Conservation (phyloP, 176 grass and related monocot species). For the Carex pumila region DNA sequence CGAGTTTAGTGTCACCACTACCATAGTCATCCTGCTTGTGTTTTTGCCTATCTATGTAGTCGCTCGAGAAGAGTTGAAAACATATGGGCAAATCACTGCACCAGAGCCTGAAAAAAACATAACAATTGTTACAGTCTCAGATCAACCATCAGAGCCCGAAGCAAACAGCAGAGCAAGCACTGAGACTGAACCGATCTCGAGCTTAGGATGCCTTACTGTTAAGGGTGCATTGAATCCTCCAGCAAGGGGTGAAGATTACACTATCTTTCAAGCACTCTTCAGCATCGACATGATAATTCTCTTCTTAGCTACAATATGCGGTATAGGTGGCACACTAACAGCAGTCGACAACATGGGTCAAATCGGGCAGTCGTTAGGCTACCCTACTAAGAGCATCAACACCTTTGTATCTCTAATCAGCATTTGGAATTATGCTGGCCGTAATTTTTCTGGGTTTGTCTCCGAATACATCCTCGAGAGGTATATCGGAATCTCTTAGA, state of each 20-base stretch:
- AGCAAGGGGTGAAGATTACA: conserved; percentile 56
- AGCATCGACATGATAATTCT: conserved; percentile 74
- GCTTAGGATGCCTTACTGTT: conserved; percentile 8
- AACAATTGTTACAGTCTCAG: conserved; percentile 15
- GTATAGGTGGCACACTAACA: conserved; percentile 68
- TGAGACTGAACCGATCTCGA: neutral
- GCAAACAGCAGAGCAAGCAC: neutral
- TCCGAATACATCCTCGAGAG: conserved; percentile 50
- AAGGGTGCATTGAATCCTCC: conserved; percentile 43
- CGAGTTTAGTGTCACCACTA: conserved; percentile 33
- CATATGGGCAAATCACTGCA: conserved; percentile 1
- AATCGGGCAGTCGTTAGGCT: conserved; percentile 71
- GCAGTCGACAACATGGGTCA: conserved; percentile 82
- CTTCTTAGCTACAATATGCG: conserved; percentile 66
- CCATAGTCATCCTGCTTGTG: conserved; percentile 52
- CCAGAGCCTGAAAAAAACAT: conserved; percentile 1
- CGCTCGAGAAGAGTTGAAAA: conserved; percentile 33
- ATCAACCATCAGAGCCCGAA: neutral
- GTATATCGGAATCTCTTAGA: neutral
- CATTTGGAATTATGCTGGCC: conserved; percentile 76
- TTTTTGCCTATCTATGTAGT: conserved; percentile 60
- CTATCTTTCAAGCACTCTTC: conserved; percentile 67
- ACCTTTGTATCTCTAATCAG: conserved; percentile 75
- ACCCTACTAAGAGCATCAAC: conserved; percentile 40
- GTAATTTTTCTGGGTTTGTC: conserved; percentile 50